Evolutionary conservation across 257 asterid species (phyloP), one percentile per base, ranked within the genome.

Genomic region (Petrea volubilis): DNA sequence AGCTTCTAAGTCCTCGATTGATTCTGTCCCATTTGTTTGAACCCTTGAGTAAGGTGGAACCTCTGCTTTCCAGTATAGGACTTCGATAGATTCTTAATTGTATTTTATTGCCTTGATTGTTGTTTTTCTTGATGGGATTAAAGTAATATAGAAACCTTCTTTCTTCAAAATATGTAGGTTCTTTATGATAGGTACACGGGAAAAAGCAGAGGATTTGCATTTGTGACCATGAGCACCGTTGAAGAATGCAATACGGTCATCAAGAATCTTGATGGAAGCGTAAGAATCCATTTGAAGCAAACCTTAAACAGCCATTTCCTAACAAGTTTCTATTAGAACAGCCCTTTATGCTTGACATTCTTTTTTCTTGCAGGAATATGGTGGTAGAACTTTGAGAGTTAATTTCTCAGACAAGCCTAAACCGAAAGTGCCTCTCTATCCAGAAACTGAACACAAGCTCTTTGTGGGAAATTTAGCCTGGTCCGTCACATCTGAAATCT

Each of bases 181-280:
- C 97, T 94, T 6, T 91, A 91, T 60, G 87, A 94, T 50, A 85
- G 93, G 67, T 71, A 82, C 59, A 83, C 96, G 0, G 99, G 99
- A 50, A 94, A 60, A 83, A 91, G 97, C 76, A 85, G 99, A 84
- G 99, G 99, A 71, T 91, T 86, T 64, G 97, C 96, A 7, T 94
- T 94, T 60, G 99, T 91, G 80, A 91, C 97, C 2, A 94, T 94
- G 99, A 94, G 99, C 76, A 80, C 78, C 59, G 63, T 87, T 7
- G 93, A 88, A 62, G 98, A 94, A 64, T 88, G 97, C 87, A 78
- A 86, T 27, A 55, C 64, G 1, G 95, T 94, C 82, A 81, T 94
- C 17, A 68, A 88, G 59, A 91, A 88, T 74, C 93, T 94, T 25
- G 99, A 94, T 47, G 95, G 94, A 80, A 78, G 88, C 5, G 97